Base-by-base conservation (phyloP, 176 grass and related monocot genomes). In the Oryza australiensis region DNA sequence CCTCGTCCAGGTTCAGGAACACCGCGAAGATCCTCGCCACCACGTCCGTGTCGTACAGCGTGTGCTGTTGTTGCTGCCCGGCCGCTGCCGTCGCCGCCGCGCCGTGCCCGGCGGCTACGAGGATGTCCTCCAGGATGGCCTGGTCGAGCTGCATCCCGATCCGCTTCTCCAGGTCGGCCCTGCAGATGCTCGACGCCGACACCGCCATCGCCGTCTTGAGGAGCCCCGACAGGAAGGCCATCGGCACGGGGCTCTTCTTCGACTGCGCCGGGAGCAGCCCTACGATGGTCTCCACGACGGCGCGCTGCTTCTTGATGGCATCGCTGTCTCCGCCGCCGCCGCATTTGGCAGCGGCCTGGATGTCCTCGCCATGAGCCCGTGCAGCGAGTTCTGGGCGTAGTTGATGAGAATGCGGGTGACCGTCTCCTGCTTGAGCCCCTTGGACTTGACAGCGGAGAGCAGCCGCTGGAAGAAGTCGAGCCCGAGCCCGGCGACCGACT, bases 361-460 rank as follows among this genome's bases (percentile, higher is more conserved):
- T 51, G 73, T 91, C 92, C 88, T 85, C 20, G 76, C 82, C 92
- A 91, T 86, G 71, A 98, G 77, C 64, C 92, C 83, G 49, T 98
- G 88, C 4, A 98, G 82, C 66, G 95, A 89, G 78, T 79, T 94
- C 73, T 94, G 90, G 9, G 92, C 92, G 73, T 98, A 98, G 64
- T 93, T 94, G 49, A 98, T 93, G 35, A 98, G 79, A 73, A 94
- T 94, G 59, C 84, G 64, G 33, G 90, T 93, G 40, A 98, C 76
- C 9, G 86, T 98, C 68, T 98, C 92, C 91, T 94, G 90, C 78
- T 87, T 98, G n/a, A 98, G 90, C n/a, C 95, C 95, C 68, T 94
- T 94, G 29, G 90, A 92, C 73, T 94, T 98, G 7, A 94, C 62
- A 3, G 95, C 86, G 15, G 92, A 89, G 14, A 98, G 87, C 27